Percentiles rank a stretch among this genome's conserved stretches.
Evolutionary conservation across 768 basidiomycete species (phyloP).

Genomic region (Holtermanniella nyarrowii): DNA sequence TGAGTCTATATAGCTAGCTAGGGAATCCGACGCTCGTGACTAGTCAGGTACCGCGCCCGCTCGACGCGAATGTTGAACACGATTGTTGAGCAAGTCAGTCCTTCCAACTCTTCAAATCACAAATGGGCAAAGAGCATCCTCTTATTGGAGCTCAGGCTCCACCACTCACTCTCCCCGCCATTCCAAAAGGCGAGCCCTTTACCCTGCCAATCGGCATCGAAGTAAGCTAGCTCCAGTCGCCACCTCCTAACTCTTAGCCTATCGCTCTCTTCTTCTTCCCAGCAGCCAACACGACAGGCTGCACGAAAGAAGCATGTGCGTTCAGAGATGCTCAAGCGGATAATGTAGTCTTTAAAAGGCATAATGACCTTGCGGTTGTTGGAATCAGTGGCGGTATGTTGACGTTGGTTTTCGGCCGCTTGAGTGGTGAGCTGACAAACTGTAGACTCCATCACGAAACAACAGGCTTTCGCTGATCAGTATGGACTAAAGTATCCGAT

Average conservation of each 20-base stretch:
- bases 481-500: slow-evolving; percentile 52
- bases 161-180: slow-evolving; percentile 51
- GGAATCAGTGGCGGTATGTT: slow-evolving; percentile 53
- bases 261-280: slow-evolving; percentile 59
- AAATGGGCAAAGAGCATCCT: slow-evolving; percentile 39
- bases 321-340: slow-evolving; percentile 69
- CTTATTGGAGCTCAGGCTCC: slow-evolving; percentile 61
- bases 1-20: no score
- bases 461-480: slow-evolving; percentile 60
- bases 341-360: slow-evolving; percentile 52
- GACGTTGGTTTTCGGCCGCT: not conserved
- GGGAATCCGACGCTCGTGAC: no score
- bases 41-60: no score
- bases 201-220: slow-evolving; percentile 44
- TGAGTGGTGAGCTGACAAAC: not conserved
- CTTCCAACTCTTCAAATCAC: no score
- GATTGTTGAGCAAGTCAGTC: no score
- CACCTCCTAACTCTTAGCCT: slow-evolving; percentile 44
- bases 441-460: slow-evolving; percentile 56
- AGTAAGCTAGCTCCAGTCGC: slow-evolving; percentile 9
- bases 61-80: no score
- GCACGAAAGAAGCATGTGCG: slow-evolving; percentile 70
- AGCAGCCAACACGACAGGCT: slow-evolving; percentile 56
- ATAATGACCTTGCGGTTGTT: slow-evolving; percentile 53
- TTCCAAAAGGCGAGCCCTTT: slow-evolving; percentile 55